phyloP scores from a whole-genome alignment of 805 yeast species.

The Pichia eremophila region DNA sequence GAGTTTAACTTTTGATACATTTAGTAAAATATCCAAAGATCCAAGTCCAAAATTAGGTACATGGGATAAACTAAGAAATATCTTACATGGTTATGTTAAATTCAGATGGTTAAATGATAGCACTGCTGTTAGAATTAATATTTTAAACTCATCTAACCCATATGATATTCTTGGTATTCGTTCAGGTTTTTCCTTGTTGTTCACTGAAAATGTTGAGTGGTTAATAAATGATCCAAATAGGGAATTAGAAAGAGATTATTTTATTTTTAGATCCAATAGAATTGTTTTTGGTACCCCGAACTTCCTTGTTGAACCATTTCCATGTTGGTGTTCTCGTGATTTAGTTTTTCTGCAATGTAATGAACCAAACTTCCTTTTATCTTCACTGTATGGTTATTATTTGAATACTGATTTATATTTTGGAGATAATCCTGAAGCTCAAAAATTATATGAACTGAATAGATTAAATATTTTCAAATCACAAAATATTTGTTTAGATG shows the following conservation, averaged over 20 bases:
- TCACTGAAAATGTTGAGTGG: constrained; percentile 53
- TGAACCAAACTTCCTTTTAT: constrained; percentile 6
- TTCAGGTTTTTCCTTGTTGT: constrained; percentile 71
- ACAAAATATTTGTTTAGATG: constrained; percentile 46
- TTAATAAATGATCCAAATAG: constrained; percentile 50
- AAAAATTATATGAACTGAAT: constrained; percentile 3
- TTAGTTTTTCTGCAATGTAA: constrained; percentile 39
- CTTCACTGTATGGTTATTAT: constrained; percentile 20
- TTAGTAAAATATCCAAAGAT: constrained; percentile 84
- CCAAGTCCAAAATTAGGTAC: constrained; percentile 79
- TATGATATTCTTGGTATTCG: constrained; percentile 56
- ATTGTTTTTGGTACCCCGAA: constrained; percentile 72
- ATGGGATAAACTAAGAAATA: constrained; percentile 81
- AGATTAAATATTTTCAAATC: constrained; percentile 33
- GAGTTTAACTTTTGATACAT: constrained; percentile 68
- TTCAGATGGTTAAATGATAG: constrained; percentile 41
- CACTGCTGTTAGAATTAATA: constrained; percentile 43
- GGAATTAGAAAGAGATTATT: constrained; percentile 51
- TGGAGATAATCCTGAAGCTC: constrained; percentile 2
- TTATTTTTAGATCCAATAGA: constrained; percentile 52
- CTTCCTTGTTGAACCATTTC: constrained; percentile 43
- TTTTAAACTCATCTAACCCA: constrained; percentile 76
- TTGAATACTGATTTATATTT: constrained; percentile 12
- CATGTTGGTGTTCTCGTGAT: constrained; percentile 50
- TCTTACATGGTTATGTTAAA: constrained; percentile 58